Conservation (phyloP, 495 filamentous ascomycete genomes). For the Jackrogersella minutella region DNA sequence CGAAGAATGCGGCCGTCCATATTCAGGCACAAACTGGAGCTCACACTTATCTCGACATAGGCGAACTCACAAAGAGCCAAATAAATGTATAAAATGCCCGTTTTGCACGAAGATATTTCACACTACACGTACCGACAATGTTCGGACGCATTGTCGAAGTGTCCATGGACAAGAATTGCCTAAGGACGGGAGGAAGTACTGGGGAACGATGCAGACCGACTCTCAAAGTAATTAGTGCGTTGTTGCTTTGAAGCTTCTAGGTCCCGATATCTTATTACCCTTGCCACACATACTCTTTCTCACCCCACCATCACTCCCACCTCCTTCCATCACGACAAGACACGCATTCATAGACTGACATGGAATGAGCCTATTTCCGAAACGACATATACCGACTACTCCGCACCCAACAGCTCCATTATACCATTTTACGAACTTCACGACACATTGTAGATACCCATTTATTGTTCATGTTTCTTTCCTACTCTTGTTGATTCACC, state of each 20-base stretch:
- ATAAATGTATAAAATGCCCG: neutral
- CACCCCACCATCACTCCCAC: too few relatives aligned
- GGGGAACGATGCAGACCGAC: neutral
- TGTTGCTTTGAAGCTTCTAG: neutral
- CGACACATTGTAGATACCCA: conserved; percentile 15
- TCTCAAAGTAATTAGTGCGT: neutral
- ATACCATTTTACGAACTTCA: neutral
- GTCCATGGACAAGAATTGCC: conserved; percentile 15
- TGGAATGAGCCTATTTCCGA: neutral
- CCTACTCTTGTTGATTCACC: neutral
- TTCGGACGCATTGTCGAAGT: conserved; percentile 15
- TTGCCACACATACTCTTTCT: neutral
- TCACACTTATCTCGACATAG: conserved; percentile 34
- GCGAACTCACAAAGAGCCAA: neutral
- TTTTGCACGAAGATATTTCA: conserved; percentile 19
- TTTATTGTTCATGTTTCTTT: neutral
- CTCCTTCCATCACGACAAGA: neutral
- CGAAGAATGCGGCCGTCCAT: conserved; percentile 13
- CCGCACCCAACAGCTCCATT: neutral
- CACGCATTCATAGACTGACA: neutral
- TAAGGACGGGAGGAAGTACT: conserved; percentile 14
- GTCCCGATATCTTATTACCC: neutral
- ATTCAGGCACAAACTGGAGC: conserved; percentile 5
- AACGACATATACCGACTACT: neutral
- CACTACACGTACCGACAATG: conserved; percentile 28